A percentile compares a stretch with the other conserved stretches of the same genome.
Evolutionary conservation across 495 filamentous ascomycete genomes (phyloP).

Genomic region (Cercophora sp.): DNA sequence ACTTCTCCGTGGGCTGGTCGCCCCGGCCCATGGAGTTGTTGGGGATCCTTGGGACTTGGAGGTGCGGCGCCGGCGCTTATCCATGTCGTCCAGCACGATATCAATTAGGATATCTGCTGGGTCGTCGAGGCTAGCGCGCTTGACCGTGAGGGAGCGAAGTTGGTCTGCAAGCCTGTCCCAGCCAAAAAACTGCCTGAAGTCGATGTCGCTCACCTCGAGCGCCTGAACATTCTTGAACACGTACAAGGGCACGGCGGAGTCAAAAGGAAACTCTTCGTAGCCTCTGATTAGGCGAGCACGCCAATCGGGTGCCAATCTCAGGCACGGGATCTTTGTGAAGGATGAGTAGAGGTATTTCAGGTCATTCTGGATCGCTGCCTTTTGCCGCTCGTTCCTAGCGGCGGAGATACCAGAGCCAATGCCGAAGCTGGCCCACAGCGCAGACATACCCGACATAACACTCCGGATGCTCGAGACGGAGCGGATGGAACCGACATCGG

Average conservation of each 20-base stretch:
- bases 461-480: constrained; percentile 96
- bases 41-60: constrained; percentile 81
- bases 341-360: constrained; percentile 95
- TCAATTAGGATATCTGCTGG: constrained; percentile 83
- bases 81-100: constrained; percentile 94
- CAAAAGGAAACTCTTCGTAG: constrained; percentile 97
- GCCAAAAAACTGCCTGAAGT: constrained; percentile 93
- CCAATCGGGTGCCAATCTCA: constrained; percentile 84
- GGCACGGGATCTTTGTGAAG: constrained; percentile 95
- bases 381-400: constrained; percentile 80
- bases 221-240: constrained; percentile 94
- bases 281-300: constrained; percentile 82
- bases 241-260: constrained; percentile 91
- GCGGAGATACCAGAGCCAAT: constrained; percentile 68
- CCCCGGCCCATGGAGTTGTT: constrained; percentile 58
- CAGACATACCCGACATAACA: constrained; percentile 93
- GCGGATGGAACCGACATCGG: constrained; percentile 84
- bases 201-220: constrained; percentile 89
- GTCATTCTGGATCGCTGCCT: constrained; percentile 76
- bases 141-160: constrained; percentile 83
- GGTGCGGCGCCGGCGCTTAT: constrained; percentile 80
- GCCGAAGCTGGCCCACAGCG: constrained; percentile 84
- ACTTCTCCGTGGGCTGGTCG: constrained; percentile 54
- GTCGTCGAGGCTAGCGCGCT: constrained; percentile 82
- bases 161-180: constrained; percentile 94